Percentiles rank a stretch among this genome's conserved stretches.
phyloP scores from a whole-genome alignment of 2,329 filamentous ascomycete species.

The Xylariomycetidae sp. region DNA sequence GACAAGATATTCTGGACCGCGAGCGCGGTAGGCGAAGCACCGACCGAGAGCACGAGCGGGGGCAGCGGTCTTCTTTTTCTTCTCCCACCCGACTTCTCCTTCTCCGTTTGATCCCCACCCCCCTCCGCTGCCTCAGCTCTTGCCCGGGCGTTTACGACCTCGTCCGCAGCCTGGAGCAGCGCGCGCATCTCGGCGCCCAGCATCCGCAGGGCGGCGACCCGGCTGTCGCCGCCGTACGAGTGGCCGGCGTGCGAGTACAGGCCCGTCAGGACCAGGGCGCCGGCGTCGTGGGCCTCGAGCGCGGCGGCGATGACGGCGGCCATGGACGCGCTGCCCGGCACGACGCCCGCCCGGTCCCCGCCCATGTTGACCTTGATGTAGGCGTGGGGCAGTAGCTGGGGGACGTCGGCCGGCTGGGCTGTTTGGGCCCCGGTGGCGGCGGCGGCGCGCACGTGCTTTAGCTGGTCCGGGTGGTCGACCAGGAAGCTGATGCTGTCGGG shows the following conservation, averaged over 20 bases:
- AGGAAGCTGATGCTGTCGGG: constrained; percentile 57
- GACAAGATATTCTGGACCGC: constrained; percentile 62
- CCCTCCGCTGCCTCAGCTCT: too few species aligned
- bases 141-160: too few species aligned
- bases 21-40: constrained; percentile 71
- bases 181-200: constrained; percentile 57
- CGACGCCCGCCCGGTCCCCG: constrained; percentile 64
- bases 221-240: constrained; percentile 58
- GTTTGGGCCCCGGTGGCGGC: constrained; percentile 37
- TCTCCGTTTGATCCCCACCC: too few species aligned
- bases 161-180: constrained; percentile 44
- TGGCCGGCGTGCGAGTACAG: constrained; percentile 72
- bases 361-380: constrained; percentile 76
- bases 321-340: constrained; percentile 43
- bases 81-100: too few species aligned
- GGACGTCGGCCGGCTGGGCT: too few species aligned
- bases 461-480: constrained; percentile 63
- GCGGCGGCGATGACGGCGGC: constrained; percentile 40
- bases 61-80: constrained; percentile 15
- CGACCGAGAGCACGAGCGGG: constrained; percentile 59
- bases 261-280: constrained; percentile 47
- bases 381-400: constrained; percentile 49
- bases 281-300: constrained; percentile 36
- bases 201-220: constrained; percentile 51
- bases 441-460: constrained; percentile 42